These are phyloP conservation scores for Venturia oleaginea DNA, from an alignment of 2,329 filamentous ascomycete genomes.

Conservation along the genomic window DNA sequence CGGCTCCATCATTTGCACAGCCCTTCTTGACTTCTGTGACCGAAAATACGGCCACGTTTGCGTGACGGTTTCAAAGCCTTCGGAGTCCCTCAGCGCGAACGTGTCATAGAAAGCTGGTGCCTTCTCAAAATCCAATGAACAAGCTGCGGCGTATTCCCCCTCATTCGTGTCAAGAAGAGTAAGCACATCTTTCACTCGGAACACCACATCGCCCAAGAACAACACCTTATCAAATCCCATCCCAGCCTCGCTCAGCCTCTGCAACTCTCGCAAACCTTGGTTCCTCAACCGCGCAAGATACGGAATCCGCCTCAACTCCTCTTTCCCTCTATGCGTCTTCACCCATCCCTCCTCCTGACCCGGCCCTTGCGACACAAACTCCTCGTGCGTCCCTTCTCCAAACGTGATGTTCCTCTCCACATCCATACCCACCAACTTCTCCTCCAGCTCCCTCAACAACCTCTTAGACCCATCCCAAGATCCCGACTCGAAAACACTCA, in stretches of 20 bases:
- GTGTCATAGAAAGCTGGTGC: slow-evolving; percentile 52
- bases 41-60: slow-evolving; percentile 53
- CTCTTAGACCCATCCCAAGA: slow-evolving; percentile 61
- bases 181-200: slow-evolving; percentile 48
- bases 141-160: slow-evolving; percentile 53
- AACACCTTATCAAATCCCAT: slow-evolving; percentile 49
- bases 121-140: slow-evolving; percentile 50
- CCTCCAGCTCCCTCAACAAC: slow-evolving; percentile 49
- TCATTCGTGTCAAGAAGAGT: slow-evolving; percentile 48
- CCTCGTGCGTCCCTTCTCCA: slow-evolving; percentile 49
- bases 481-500: slow-evolving; percentile 60
- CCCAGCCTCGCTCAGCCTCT: slow-evolving; percentile 42
- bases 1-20: slow-evolving; percentile 43
- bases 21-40: slow-evolving; percentile 41
- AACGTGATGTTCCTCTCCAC: slow-evolving; percentile 48
- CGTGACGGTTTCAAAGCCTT: slow-evolving; percentile 42
- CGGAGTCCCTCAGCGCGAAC: slow-evolving; percentile 48
- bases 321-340: slow-evolving; percentile 37
- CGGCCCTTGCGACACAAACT: slow-evolving; percentile 41
- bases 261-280: slow-evolving; percentile 48
- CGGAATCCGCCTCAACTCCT: slow-evolving; percentile 56
- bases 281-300: slow-evolving; percentile 59
- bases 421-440: slow-evolving; percentile 41
- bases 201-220: slow-evolving; percentile 57
- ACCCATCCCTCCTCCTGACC: slow-evolving; percentile 54